phyloP scores from a whole-genome alignment of 495 filamentous ascomycete species.

The Annulohypoxylon stygium region DNA sequence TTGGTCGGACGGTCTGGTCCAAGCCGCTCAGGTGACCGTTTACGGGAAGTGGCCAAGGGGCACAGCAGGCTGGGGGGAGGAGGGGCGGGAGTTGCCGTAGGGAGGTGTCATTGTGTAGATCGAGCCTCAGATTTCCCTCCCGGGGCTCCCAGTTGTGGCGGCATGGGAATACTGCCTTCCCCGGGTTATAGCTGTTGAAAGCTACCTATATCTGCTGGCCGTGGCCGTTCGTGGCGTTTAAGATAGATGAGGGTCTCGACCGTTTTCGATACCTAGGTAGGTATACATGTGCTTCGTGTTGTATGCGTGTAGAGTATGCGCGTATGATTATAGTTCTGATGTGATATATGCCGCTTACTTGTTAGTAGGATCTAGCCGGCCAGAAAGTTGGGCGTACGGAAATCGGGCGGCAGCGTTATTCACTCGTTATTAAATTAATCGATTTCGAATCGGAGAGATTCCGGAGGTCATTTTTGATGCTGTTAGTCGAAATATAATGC shows the following conservation, averaged over 20 bases:
- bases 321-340: conserved; percentile 17
- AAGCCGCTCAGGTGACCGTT: conserved; percentile 32
- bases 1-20: conserved; percentile 12
- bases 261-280: conserved; percentile 2
- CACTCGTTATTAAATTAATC: conserved; percentile 5
- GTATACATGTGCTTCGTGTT: conserved; percentile 12
- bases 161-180: background rate
- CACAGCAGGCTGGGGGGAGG: conserved; percentile 33
- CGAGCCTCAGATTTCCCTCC: conserved; percentile 36
- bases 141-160: background rate
- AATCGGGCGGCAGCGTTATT: conserved; percentile 4
- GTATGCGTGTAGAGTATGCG: background rate
- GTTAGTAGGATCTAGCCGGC: conserved; percentile 6
- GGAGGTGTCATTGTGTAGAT: conserved; percentile 34
- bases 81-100: conserved; percentile 39
- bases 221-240: background rate
- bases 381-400: conserved; percentile 11
- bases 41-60: conserved; percentile 35
- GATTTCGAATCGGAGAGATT: conserved; percentile 9
- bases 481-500: conserved; percentile 26
- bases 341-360: conserved; percentile 24
- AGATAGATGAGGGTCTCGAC: background rate
- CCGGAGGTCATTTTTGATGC: background rate
- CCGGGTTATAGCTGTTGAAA: background rate
- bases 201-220: background rate